Conservation (phyloP, 768 basidiomycete species). For the Cubamyces sp. region DNA sequence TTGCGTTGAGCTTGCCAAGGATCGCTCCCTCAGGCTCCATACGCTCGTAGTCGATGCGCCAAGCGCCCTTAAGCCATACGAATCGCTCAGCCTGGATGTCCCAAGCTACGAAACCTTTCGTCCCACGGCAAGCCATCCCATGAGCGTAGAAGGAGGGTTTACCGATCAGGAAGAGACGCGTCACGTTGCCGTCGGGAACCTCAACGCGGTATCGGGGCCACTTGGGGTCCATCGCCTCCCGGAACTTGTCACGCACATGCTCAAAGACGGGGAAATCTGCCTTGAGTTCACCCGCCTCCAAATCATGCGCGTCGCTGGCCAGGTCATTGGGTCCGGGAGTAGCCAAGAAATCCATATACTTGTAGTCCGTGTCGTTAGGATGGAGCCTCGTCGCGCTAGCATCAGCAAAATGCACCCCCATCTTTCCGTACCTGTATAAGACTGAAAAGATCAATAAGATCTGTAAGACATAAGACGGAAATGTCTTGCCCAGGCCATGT, state of each 20-base stretch:
- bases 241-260: conserved; percentile 5
- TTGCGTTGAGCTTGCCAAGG: background rate
- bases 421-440: no score
- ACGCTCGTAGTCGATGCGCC: background rate
- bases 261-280: background rate
- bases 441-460: no score
- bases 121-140: conserved; percentile 10
- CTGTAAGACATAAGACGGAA: no score
- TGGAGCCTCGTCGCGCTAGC: background rate
- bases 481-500: no score
- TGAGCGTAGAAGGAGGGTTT: background rate
- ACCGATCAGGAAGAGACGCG: conserved; percentile 3
- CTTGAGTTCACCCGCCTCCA: background rate
- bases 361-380: background rate
- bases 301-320: background rate
- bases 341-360: background rate
- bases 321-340: background rate
- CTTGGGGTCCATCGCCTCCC: background rate
- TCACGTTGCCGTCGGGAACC: conserved; percentile 4
- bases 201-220: conserved; percentile 9
- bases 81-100: background rate
- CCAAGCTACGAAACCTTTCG: conserved; percentile 18
- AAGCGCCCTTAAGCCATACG: background rate
- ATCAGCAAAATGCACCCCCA: no score
- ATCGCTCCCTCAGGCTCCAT: background rate